These are phyloP conservation scores for Colletotrichum filicis DNA, from an alignment of 2,329 filamentous ascomycete species.

Conservation along the genomic window DNA sequence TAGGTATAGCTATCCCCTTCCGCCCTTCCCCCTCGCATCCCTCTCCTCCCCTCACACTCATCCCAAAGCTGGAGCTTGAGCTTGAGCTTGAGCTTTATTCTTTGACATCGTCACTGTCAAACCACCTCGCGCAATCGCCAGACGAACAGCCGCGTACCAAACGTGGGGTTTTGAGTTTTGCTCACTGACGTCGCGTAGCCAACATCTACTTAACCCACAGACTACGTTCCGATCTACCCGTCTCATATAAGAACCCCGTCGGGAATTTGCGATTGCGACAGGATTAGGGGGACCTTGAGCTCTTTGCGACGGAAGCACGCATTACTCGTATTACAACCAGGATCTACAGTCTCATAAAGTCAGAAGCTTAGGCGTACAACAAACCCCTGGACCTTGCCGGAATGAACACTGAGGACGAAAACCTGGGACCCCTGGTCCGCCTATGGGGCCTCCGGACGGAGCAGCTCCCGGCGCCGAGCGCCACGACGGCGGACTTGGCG, in stretches of 20 bases:
- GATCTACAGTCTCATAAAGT: background rate
- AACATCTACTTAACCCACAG: background rate
- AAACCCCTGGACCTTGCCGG: background rate
- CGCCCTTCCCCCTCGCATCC: background rate
- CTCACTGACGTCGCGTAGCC: slow-evolving; percentile 12
- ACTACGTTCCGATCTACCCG: background rate
- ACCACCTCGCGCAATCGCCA: slow-evolving; percentile 8
- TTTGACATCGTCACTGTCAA: background rate
- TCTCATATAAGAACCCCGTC: slow-evolving; percentile 5
- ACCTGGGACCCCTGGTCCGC: slow-evolving; percentile 61
- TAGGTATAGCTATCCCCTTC: background rate
- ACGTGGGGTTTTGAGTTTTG: slow-evolving; percentile 31
- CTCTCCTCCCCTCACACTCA: slow-evolving; percentile 2
- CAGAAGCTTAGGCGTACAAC: background rate
- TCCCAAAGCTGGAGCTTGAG: slow-evolving; percentile 11
- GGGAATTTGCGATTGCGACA: background rate
- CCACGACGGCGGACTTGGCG: slow-evolving; percentile 54
- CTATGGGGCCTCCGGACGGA: slow-evolving; percentile 62
- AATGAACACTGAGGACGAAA: slow-evolving; percentile 28
- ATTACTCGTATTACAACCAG: background rate
- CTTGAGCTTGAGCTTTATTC: background rate
- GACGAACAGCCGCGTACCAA: slow-evolving; percentile 13
- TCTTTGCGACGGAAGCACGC: background rate
- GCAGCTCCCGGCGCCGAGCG: slow-evolving; percentile 57
- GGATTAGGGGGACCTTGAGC: too few relatives aligned